Percentiles rank a stretch among this genome's conserved stretches.
phyloP scores from a whole-genome alignment of 306 rosid genomes.

The Cajanus cajan region DNA sequence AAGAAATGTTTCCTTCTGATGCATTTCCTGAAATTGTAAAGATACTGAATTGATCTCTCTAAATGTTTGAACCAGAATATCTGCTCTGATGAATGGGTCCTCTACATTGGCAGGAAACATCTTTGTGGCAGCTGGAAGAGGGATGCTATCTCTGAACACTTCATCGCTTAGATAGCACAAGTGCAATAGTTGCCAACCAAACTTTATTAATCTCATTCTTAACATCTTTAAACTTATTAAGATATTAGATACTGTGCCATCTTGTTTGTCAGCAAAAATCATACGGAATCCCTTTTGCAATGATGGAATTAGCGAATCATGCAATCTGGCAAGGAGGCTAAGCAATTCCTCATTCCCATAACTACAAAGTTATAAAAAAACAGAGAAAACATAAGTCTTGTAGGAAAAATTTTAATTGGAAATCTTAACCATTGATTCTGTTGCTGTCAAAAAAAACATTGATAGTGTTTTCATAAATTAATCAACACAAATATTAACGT shows the following conservation, averaged over 20 bases:
- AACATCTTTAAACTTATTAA: conserved; percentile 71
- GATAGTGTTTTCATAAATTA: neutral
- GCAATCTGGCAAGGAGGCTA: conserved; percentile 78
- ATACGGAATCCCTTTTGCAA: conserved; percentile 48
- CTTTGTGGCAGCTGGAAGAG: conserved; percentile 64
- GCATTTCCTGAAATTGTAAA: conserved; percentile 47
- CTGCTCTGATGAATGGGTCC: conserved; percentile 84
- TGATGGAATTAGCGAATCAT: conserved; percentile 82
- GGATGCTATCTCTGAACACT: conserved; percentile 51
- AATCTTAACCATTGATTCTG: neutral
- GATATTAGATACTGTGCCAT: conserved; percentile 44
- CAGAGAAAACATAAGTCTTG: conserved; percentile 2
- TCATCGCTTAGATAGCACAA: conserved; percentile 81
- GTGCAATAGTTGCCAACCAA: conserved; percentile 81
- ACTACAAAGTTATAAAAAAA: conserved; percentile 50
- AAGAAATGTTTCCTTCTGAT: conserved; percentile 70
- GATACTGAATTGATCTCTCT: conserved; percentile 80
- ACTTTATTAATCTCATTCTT: conserved; percentile 67
- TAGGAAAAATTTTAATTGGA: neutral
- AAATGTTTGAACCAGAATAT: conserved; percentile 80
- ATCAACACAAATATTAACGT: neutral
- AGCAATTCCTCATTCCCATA: conserved; percentile 76
- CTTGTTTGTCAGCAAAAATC: conserved; percentile 47
- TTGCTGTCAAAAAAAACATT: too few relatives aligned
- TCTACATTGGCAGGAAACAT: conserved; percentile 95